Evolutionary conservation across 1,284 basidiomycete genomes (phyloP).

Genomic region (Cutaneotrichosporon mucoides): DNA sequence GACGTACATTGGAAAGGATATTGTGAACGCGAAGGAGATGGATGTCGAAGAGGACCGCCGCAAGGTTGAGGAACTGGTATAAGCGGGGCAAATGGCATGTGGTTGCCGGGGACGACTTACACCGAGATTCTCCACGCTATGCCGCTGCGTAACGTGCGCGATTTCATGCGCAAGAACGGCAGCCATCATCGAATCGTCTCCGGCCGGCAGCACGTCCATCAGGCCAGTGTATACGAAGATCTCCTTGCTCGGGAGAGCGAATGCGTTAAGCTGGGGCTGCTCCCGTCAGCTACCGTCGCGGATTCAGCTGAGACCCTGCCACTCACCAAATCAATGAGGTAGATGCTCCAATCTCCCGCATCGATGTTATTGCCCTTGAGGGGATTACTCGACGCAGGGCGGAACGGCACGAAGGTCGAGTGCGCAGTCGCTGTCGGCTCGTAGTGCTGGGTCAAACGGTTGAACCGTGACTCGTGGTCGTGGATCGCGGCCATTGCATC

Average conservation of each 20-base stretch:
- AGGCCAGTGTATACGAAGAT: slow-evolving; percentile 55
- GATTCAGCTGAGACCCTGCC: too few species aligned
- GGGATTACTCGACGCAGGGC: slow-evolving; percentile 49
- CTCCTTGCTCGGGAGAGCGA: slow-evolving; percentile 54
- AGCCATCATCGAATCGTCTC: slow-evolving; percentile 51
- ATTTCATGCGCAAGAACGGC: slow-evolving; percentile 54
- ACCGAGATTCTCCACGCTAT: slow-evolving; percentile 54
- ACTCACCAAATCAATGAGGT: slow-evolving; percentile 51
- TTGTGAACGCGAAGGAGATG: slow-evolving; percentile 53
- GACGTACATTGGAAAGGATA: slow-evolving; percentile 51
- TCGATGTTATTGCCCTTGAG: slow-evolving; percentile 46
- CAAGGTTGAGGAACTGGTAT: slow-evolving; percentile 52
- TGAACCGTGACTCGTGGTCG: slow-evolving; percentile 25
- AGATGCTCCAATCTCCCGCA: slow-evolving; percentile 52
- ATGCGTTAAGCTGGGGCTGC: slow-evolving; percentile 52
- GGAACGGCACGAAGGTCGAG: slow-evolving; percentile 45
- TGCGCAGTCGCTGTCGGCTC: slow-evolving; percentile 47
- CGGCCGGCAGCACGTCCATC: slow-evolving; percentile 47
- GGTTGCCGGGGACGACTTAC: slow-evolving; percentile 27
- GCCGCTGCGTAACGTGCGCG: slow-evolving; percentile 53
- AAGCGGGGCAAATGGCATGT: neutral
- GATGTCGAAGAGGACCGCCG: slow-evolving; percentile 54
- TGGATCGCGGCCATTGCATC: slow-evolving; percentile 33
- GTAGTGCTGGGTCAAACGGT: neutral
- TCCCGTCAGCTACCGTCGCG: slow-evolving; percentile 6